Base-by-base conservation (phyloP, 805 yeast genomes). In the Brettanomyces naardenensis region DNA sequence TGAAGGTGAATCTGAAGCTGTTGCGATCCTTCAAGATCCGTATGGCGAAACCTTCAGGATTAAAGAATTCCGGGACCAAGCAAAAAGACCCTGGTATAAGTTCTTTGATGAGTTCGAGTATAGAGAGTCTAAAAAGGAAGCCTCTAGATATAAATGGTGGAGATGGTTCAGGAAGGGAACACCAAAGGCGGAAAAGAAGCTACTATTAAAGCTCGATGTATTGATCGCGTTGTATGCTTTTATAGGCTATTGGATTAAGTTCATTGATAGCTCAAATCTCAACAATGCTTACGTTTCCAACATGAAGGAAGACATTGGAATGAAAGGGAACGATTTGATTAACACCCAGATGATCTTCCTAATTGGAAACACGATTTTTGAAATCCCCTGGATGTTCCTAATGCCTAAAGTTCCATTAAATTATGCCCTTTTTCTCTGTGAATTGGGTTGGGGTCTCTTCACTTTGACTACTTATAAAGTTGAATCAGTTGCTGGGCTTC, bases 201-300 rank as follows among this genome's bases (percentile, higher is more conserved):
- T 42, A 20, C 35, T 47, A 7, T 10, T 44, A 20, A 47, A 44
- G 25, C 34, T 44, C 35, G 51, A 47, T 19, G 18, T 36, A 10
- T 36, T 31, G 4, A 36, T 47, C 9, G 28, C 47, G 11, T 28
- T 47, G 5, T 48, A 47, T 28, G 30, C 47, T 4, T 61, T 69
- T 44, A 52, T 66, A 28, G 47, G 62, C 2, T 68, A 66, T 44
- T 67, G 68, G 64, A 66, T 68, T 40, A 78, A 77, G 45, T 78
- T 75, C 51, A 63, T 79, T 23, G 84, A 78, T 53, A 64, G 78
- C 47, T 62, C 72, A 11, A 76, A 75, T 38, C 55, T 75, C 29
- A 58, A 69, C 23, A 69, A 72, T 48, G 83, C 85, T 3, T 78
- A 78, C 50, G 79, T 77, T n/a, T 66, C 77, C 7, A 85, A 85